Evolutionary conservation across 2,329 filamentous ascomycete genomes (phyloP), one percentile per base, ranked within the genome.

Genomic region (Sporothrix luriei): DNA sequence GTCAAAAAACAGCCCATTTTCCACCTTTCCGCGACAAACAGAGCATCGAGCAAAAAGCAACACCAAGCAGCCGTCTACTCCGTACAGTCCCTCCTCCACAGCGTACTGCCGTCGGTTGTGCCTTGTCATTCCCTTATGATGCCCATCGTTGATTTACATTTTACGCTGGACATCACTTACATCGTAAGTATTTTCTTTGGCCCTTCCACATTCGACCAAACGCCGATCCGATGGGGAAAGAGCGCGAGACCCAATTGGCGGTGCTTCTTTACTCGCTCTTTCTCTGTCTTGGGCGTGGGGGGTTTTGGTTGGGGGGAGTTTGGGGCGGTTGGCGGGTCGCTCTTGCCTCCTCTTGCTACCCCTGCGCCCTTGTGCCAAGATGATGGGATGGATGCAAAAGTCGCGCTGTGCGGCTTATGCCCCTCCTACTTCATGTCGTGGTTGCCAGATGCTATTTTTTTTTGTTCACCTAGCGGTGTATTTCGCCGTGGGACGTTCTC

Each of bases 1-100:
- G n/a, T 13, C 46, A 11, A 14, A 66, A 68, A 62, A 68, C 67
- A 62, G 67, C 46, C 67, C 67, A 68, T 33, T 62, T 62, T 24
- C 54, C 67, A 54, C 67, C 16, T 33, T 68, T 62, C 29, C 46
- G 67, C 46, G 55, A 68, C 67, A 46, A 21, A 49, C 26, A 33
- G 26, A 13, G 7, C 29, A 19, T 13, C 24, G 11, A 19, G 16
- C 4, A 26, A 29, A 38, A 21, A 54, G 54, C 54, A 57, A 38
- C 26, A 5, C n/a, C 55, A 19, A 43, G 29, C 54, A 57, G 54
- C 29, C 54, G n/a, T 40, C 16, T 49, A 10, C 48, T 49, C 48
- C 48, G 48, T 49, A 49, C 48, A 33, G 33, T 9, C 5, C 33
- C 33, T 33, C 33, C 6, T 33, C 33, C 33, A 33, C 33, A 33